phyloP scores from a whole-genome alignment of 2,329 filamentous ascomycete species.

The Drechslerella coelobrocha region DNA sequence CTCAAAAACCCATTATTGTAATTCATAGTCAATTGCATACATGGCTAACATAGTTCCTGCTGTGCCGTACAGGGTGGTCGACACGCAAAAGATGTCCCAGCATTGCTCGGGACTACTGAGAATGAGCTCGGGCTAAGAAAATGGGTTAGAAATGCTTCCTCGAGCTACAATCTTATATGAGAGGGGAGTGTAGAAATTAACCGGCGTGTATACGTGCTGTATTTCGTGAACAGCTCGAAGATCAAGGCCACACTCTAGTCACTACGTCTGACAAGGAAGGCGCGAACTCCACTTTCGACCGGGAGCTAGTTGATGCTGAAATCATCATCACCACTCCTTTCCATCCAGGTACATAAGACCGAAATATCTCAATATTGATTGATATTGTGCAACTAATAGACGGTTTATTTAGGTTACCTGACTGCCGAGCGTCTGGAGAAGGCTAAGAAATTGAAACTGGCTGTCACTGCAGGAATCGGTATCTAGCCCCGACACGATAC shows the following conservation, averaged over 20 bases:
- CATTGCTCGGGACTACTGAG: conserved; percentile 91
- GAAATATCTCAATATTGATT: not conserved
- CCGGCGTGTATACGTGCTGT: too few species aligned
- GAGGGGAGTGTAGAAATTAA: too few species aligned
- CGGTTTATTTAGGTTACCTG: conserved; percentile 96
- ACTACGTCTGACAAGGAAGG: conserved; percentile 98
- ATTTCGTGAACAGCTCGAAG: conserved; percentile 77
- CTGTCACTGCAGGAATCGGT: conserved; percentile 95
- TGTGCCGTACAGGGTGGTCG: conserved; percentile 51
- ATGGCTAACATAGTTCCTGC: conserved; percentile 16
- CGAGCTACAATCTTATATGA: not conserved
- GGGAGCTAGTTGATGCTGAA: conserved; percentile 95
- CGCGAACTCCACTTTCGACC: conserved; percentile 88
- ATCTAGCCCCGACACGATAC: not conserved
- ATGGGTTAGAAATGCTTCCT: conserved; percentile 65
- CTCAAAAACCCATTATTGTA: not conserved
- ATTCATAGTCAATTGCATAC: not conserved
- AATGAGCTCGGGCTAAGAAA: conserved; percentile 97
- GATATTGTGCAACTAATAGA: conserved; percentile 60
- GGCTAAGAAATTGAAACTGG: conserved; percentile 98
- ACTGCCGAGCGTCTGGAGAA: conserved; percentile 94
- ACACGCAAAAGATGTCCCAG: conserved; percentile 67
- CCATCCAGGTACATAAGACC: conserved; percentile 26
- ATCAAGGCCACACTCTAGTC: conserved; percentile 92
- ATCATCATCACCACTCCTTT: conserved; percentile 99